Evolutionary conservation across 139 green algal genomes (phyloP), one percentile per base, ranked within the genome.

Genomic region (Bryopsis sp.): DNA sequence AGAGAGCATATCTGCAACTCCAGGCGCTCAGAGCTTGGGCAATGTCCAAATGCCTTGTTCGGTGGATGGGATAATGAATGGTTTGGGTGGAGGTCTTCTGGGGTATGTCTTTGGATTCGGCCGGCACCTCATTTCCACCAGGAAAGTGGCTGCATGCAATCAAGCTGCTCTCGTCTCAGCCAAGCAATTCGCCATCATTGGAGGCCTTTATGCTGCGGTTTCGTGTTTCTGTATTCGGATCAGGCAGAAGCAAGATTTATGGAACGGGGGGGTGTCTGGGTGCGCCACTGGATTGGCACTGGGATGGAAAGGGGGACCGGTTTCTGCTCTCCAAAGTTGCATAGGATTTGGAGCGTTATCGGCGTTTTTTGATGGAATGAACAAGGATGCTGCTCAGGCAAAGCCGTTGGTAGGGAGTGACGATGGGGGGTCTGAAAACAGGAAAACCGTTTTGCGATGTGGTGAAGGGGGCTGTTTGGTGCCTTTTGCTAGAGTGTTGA

Each of bases 31-130:
- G 38, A 54, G 7, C 19, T 11, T 54, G 3, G 62, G 35, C 3
- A 24, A 35, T 5, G 7, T 36, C 4, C n/a, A 54, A 50, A 36
- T 33, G 7, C 62, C 62, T 19, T 69, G 62, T 22, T 34, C 39
- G 37, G 43, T 69, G 19, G n/a, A 69, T 37, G 62, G 36, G 7
- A 5, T 54, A 6, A 32, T 11, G 5, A 31, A 5, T 6, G 62
- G 37, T 11, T 11, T 69, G 5, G 62, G 62, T 8, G 62, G 62
- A 8, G 35, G 62, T 3, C 8, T 35, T 6, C 11, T 69, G 62
- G 62, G 62, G 24, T 69, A 69, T 36, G 15, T 57, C 62, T 69
- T 69, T 22, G 37, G 37, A 8, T 69, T 69, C 62, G 22, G 62
- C 34, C 22, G 35, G 8, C n/a, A 24, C 3, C 22, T 57, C 4